Base-by-base conservation (phyloP, 2,329 filamentous ascomycete genomes). In the Trichoderma sp. region DNA sequence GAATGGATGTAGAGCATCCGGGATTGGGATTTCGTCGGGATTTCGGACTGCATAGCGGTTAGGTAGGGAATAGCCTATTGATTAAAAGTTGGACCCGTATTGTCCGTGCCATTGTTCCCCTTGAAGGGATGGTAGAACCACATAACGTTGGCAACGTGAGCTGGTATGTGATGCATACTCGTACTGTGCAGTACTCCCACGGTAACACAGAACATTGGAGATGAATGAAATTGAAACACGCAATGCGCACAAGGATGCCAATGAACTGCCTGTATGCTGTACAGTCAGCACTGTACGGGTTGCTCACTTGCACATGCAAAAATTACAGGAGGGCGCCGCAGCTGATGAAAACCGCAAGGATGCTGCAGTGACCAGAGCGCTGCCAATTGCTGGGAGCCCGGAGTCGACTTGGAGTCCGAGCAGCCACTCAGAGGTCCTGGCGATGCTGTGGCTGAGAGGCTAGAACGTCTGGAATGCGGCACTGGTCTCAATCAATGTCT, bases 391-490 rank as follows among this genome's bases (percentile, higher is more conserved):
- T 28, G 4, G 43, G 62, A 5, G 3, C 28, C 39, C 66, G 66
- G 66, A 62, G 36, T 53, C 57, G 26, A 26, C n/a, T 17, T 36
- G 23, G 4, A 50, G 36, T 39, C 66, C 67, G 67, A 69, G 39
- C 39, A 62, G 57, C 57, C 67, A 58, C 30, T 50, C 67, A 34
- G 11, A 26, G 55, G 28, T 13, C 57, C 26, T 3, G 15, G 17
- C n/a, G 9, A 26, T 53, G 32, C 50, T 58, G 57, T 69, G 66
- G 66, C 66, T 69, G 66, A 62, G 53, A 61, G 66, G 30, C 67
- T 36, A 34, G 57, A 61, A 36, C 20, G 6, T 36, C 15, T 58
- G 32, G 34, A 43, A 57, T 32, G 43, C 17, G 64, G 15, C 32
- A 47, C 34, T 50, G 20, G 59, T 23, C 61, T 50, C 23, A 26